Conservation (phyloP, 2,329 filamentous ascomycete genomes). For the Colletotrichum tamarilloi region DNA sequence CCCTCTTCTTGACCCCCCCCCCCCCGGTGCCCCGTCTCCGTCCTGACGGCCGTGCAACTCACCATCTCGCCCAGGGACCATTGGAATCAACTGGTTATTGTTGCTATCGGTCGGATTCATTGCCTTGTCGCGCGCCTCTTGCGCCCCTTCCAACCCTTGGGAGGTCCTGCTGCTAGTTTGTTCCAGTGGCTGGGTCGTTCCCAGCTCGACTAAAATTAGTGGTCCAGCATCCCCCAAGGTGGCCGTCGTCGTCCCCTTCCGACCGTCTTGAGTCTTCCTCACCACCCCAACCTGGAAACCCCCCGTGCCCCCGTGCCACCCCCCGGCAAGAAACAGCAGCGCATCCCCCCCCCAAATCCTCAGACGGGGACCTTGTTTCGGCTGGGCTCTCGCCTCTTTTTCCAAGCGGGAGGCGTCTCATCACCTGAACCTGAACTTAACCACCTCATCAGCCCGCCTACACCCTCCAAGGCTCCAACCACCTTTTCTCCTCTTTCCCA, state of each 20-base stretch:
- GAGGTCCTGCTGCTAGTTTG: conserved; percentile 11
- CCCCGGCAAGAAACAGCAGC: conserved; percentile 15
- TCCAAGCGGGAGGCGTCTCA: conserved; percentile 31
- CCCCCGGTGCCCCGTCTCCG: background rate
- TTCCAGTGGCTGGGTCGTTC: conserved; percentile 35
- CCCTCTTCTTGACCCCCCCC: background rate
- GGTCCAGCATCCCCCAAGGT: conserved; percentile 23
- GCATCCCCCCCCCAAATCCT: conserved; percentile 33
- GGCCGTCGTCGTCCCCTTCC: conserved; percentile 14
- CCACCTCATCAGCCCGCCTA: conserved; percentile 34
- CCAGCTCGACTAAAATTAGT: conserved; percentile 34
- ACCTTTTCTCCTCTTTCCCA: conserved; percentile 34
- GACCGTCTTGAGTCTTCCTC: background rate
- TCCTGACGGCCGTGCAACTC: background rate
- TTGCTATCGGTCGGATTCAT: background rate
- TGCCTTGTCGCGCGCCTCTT: background rate
- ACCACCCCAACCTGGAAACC: background rate
- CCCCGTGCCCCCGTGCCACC: conserved; percentile 2
- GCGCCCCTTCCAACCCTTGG: conserved; percentile 1
- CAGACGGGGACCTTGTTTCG: conserved; percentile 36
- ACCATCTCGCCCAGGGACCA: background rate
- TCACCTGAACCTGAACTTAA: conserved; percentile 36
- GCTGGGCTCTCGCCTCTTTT: conserved; percentile 34
- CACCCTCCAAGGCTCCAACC: conserved; percentile 33
- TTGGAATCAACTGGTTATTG: conserved; percentile 13